Base-by-base conservation (phyloP, 2,329 filamentous ascomycete species). In the Arthrinium phaeospermum region DNA sequence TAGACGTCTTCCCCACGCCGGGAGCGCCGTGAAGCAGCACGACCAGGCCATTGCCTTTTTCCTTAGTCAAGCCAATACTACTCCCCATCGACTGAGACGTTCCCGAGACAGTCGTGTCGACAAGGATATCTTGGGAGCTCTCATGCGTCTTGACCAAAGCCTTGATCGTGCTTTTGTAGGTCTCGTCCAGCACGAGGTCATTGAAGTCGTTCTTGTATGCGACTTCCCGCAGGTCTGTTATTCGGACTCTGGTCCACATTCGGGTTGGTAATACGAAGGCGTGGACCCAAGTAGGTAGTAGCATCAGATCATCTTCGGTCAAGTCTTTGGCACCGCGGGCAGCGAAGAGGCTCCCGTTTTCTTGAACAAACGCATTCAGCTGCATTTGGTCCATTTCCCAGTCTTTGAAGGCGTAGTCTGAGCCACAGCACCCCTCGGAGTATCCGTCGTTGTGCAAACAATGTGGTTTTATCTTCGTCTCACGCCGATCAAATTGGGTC, bases 21-120 rank as follows among this genome's bases (percentile, higher is more conserved):
- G 68, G 68, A 6, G 47, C 68, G 27, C 68, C 68, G 16, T 69
- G 68, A 1, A 69, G 68, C 7, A 69, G 30, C 13, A 69, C 27
- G 46, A 69, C 37, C 16, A 47, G 34, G 34, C 68, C 68, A 3
- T 27, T 53, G 44, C 46, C 68, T 5, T 68, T 68, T 0, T n/a
- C 64, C 8, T 14, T 19, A 16, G 46, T 24, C 0, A 68, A n/a
- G 37, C 46, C 64, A 6, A 68, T 68, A 13, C 37, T 8, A 5
- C 64, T 46, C 7, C 44, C 37, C 0, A 67, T 24, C 12, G 37
- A 44, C 64, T n/a, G n/a, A n/a, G n/a, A n/a, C n/a, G n/a, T n/a
- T n/a, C n/a, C n/a, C n/a, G n/a, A n/a, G n/a, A n/a, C n/a, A n/a
- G n/a, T n/a, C n/a, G n/a, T n/a, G n/a, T n/a, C n/a, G n/a, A n/a